These are phyloP conservation scores for Huiozyma sinensis DNA, from an alignment of 805 yeast genomes.

Conservation along the genomic window DNA sequence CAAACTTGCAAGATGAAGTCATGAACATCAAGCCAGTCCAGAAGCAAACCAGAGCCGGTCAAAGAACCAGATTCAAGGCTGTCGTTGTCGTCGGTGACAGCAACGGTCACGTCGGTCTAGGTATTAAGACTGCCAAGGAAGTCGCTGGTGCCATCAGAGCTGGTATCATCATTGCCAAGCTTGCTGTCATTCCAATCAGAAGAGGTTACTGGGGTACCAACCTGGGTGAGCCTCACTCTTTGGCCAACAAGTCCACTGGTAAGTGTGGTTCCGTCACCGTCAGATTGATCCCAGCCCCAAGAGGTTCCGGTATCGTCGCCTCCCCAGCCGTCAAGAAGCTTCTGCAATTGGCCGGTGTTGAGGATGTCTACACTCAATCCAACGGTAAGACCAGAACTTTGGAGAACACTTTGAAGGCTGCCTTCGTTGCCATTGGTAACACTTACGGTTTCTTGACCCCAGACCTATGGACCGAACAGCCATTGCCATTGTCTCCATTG, in stretches of 20 bases:
- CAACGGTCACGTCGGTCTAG: constrained; percentile 99
- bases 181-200: constrained; percentile 98
- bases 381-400: constrained; percentile 99
- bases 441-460: constrained; percentile 99
- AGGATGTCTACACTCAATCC: constrained; percentile 98
- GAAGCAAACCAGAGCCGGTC: constrained; percentile 99
- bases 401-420: constrained; percentile 99
- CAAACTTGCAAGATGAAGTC: constrained; percentile 94
- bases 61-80: constrained; percentile 99
- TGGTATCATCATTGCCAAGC: constrained; percentile 98
- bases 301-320: constrained; percentile 99
- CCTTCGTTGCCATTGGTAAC: constrained; percentile 99
- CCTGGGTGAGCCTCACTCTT: constrained; percentile 99
- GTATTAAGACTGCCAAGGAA: constrained; percentile 99
- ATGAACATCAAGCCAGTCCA: constrained; percentile 99
- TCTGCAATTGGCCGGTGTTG: constrained; percentile 98
- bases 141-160: constrained; percentile 99
- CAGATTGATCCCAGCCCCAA: constrained; percentile 99
- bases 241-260: constrained; percentile 96
- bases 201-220: constrained; percentile 99
- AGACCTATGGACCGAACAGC: constrained; percentile 88
- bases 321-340: constrained; percentile 99
- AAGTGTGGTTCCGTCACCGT: constrained; percentile 99
- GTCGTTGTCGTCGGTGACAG: constrained; percentile 99
- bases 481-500: constrained; percentile 84